A percentile compares a stretch with the other conserved stretches of the same genome.
phyloP scores from a whole-genome alignment of 345 rosid genomes.

The Salix caprea region DNA sequence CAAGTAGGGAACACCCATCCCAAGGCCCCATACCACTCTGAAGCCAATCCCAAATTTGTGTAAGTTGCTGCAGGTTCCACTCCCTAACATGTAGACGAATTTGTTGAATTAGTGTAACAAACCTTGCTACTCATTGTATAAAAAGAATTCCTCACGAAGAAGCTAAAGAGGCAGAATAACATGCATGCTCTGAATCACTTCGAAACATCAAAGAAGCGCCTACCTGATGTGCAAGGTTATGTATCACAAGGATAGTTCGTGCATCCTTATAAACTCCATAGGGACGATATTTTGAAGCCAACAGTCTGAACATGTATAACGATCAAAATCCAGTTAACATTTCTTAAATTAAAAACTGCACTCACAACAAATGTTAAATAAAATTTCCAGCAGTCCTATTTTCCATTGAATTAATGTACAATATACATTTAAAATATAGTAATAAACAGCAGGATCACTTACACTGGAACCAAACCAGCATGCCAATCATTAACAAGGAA shows the following conservation, averaged over 20 bases:
- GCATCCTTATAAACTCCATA: slow-evolving; percentile 88
- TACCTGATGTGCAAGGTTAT: slow-evolving; percentile 97
- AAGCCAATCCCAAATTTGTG: slow-evolving; percentile 68
- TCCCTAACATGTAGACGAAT: slow-evolving; percentile 46
- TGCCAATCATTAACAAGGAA: slow-evolving; percentile 99
- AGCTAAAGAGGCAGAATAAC: neutral
- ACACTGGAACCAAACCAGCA: slow-evolving; percentile 94
- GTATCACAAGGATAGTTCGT: slow-evolving; percentile 71
- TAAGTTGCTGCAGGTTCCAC: slow-evolving; percentile 83
- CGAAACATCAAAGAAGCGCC: neutral
- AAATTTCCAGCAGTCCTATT: neutral
- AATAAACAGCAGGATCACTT: slow-evolving; percentile 21
- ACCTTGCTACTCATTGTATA: neutral
- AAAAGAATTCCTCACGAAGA: neutral
- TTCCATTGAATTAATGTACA: neutral
- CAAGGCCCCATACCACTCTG: slow-evolving; percentile 85
- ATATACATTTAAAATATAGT: neutral
- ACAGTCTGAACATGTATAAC: slow-evolving; percentile 46
- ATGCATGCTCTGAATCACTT: neutral
- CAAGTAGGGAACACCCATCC: slow-evolving; percentile 96
- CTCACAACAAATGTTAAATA: neutral
- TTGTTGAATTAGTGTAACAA: slow-evolving; percentile 3
- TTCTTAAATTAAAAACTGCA: neutral
- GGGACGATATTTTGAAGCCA: slow-evolving; percentile 84
- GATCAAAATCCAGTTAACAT: neutral